A percentile compares a stretch with the other conserved stretches of the same genome.
phyloP scores from a whole-genome alignment of 2,329 filamentous ascomycete genomes.

The Geoglossum cookeanum region DNA sequence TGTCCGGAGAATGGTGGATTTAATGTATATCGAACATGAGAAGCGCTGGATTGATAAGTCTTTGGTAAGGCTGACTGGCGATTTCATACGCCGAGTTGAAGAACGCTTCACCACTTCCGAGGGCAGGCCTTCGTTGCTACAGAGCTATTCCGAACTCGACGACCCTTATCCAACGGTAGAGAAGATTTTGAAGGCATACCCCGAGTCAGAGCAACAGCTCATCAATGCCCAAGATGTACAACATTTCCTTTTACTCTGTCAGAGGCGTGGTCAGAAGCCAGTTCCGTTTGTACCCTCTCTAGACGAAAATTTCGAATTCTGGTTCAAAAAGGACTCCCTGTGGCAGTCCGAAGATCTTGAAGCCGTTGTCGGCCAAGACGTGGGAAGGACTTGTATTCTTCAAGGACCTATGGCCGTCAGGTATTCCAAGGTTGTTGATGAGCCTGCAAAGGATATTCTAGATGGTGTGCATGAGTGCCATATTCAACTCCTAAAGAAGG shows the following conservation, averaged over 20 bases:
- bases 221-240: conserved; percentile 98
- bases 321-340: conserved; percentile 99
- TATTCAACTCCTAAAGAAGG: conserved; percentile 58
- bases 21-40: conserved; percentile 85
- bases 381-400: conserved; percentile 86
- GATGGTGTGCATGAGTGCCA: conserved; percentile 80
- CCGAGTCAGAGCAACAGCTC: conserved; percentile 71
- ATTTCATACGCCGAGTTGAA: conserved; percentile 93
- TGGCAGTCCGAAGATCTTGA: conserved; percentile 98
- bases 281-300: conserved; percentile 90
- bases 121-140: conserved; percentile 62
- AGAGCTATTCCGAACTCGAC: conserved; percentile 75
- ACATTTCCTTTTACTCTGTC: conserved; percentile 84
- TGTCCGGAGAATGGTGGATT: conserved; percentile 66
- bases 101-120: conserved; percentile 70
- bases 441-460: conserved; percentile 88
- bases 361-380: conserved; percentile 88
- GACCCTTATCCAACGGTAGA: conserved; percentile 63
- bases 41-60: conserved; percentile 80
- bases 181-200: conserved; percentile 63
- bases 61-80: conserved; percentile 64
- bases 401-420: conserved; percentile 86
- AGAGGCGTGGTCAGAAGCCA: conserved; percentile 84
- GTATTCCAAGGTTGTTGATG: conserved; percentile 76
- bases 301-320: conserved; percentile 96